Percentiles rank a stretch among this genome's conserved stretches.
Evolutionary conservation across 176 grass and related monocot species (phyloP).

Genomic region (Triticum timopheevii): DNA sequence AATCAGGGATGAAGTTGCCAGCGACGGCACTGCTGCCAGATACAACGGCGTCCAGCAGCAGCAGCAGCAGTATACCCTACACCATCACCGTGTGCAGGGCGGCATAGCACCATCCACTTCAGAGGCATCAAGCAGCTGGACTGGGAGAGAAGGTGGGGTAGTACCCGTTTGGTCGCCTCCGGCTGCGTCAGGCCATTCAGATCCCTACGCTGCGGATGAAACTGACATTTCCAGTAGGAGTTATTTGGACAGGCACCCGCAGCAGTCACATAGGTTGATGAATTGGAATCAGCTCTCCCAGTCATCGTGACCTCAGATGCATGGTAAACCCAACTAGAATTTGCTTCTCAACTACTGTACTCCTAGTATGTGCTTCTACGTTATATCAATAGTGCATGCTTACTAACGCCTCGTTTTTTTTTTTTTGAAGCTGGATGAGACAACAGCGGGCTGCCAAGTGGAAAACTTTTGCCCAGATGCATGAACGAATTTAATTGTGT

Average conservation of each 20-base stretch:
- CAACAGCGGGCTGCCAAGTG: slow-evolving; percentile 68
- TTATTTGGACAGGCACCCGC: slow-evolving; percentile 65
- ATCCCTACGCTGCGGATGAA: slow-evolving; percentile 54
- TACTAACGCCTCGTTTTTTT: slow-evolving; percentile 11
- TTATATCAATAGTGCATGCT: background rate
- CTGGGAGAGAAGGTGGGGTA: slow-evolving; percentile 74
- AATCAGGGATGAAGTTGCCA: slow-evolving; percentile 35
- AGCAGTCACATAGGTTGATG: slow-evolving; percentile 62
- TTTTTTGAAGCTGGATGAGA: slow-evolving; percentile 40
- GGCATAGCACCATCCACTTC: slow-evolving; percentile 35
- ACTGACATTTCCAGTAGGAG: slow-evolving; percentile 56
- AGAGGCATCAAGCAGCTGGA: slow-evolving; percentile 82
- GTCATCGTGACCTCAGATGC: slow-evolving; percentile 63
- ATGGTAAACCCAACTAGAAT: slow-evolving; percentile 37
- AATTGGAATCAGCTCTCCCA: slow-evolving; percentile 85
- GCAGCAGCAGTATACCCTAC: slow-evolving; percentile 41
- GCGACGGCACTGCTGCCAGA: slow-evolving; percentile 21
- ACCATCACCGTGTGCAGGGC: slow-evolving; percentile 2
- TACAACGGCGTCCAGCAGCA: slow-evolving; percentile 47
- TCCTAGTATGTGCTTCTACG: no score
- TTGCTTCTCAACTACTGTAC: background rate
- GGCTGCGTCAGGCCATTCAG: slow-evolving; percentile 59
- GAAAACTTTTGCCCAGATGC: slow-evolving; percentile 30
- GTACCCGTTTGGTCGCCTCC: slow-evolving; percentile 92
- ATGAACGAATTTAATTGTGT: slow-evolving; percentile 47